A percentile compares a stretch with the other conserved stretches of the same genome.
phyloP scores from a whole-genome alignment of 331 rosid genomes.

The Rhamnella rubrinervis region DNA sequence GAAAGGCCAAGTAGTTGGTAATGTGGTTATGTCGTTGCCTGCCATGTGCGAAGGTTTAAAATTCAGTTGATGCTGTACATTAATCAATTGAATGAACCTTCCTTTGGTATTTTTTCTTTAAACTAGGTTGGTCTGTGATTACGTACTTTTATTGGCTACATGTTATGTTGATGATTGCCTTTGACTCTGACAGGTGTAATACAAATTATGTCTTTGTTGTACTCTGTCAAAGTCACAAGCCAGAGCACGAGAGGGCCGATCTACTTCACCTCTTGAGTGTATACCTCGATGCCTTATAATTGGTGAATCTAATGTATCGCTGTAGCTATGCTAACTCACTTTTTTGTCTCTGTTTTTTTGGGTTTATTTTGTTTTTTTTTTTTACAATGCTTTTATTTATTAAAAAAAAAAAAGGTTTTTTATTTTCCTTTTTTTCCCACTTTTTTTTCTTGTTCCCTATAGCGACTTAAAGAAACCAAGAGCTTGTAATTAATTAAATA shows the following conservation, averaged over 20 bases:
- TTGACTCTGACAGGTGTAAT: constrained; percentile 38
- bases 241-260: constrained; percentile 18
- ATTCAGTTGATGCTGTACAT: no score
- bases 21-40: no score
- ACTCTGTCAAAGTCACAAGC: constrained; percentile 25
- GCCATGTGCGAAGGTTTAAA: no score
- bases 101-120: constrained; percentile 2
- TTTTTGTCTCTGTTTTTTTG: constrained; percentile 26
- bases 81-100: constrained; percentile 1
- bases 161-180: constrained; percentile 2
- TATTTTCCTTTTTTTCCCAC: neutral
- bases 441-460: neutral
- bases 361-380: neutral
- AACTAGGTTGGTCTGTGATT: neutral
- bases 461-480: neutral
- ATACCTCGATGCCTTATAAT: constrained; percentile 24
- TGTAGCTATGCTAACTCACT: constrained; percentile 39
- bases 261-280: constrained; percentile 25
- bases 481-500: neutral
- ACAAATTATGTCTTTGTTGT: constrained; percentile 30
- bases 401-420: constrained; percentile 24
- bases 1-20: no score
- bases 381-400: neutral
- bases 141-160: neutral
- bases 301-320: constrained; percentile 14